These are phyloP conservation scores for Nemania sp. DNA, from an alignment of 2,329 filamentous ascomycete genomes.

Conservation along the genomic window DNA sequence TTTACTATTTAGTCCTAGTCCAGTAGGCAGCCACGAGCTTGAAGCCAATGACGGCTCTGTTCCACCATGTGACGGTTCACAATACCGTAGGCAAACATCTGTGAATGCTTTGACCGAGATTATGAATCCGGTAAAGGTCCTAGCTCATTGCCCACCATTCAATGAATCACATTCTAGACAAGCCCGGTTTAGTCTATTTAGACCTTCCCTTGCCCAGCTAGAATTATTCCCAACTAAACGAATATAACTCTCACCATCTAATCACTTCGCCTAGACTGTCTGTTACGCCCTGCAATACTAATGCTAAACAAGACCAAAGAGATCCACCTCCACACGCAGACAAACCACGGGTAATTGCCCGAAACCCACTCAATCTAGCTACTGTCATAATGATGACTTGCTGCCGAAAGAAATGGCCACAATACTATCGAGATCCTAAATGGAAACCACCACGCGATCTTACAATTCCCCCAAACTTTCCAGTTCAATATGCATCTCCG, in stretches of 20 bases:
- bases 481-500: not conserved
- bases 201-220: not conserved
- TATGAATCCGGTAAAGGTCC: no score
- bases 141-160: not conserved
- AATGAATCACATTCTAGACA: not conserved
- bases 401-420: not conserved
- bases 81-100: not conserved
- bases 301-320: not conserved
- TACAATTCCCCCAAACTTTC: conserved; percentile 4
- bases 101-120: not conserved
- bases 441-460: conserved; percentile 31
- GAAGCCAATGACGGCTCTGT: not conserved
- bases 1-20: not conserved
- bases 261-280: not conserved
- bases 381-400: conserved; percentile 2
- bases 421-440: conserved; percentile 18
- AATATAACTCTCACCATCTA: not conserved
- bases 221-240: not conserved
- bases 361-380: not conserved
- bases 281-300: not conserved
- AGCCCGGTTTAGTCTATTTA: not conserved
- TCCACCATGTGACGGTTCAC: not conserved
- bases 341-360: conserved; percentile 10
- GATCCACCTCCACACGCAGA: not conserved
- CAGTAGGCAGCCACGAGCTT: not conserved